Base-by-base conservation (phyloP, 1,139 yeast genomes). In the Sugiyamaella novakii region DNA sequence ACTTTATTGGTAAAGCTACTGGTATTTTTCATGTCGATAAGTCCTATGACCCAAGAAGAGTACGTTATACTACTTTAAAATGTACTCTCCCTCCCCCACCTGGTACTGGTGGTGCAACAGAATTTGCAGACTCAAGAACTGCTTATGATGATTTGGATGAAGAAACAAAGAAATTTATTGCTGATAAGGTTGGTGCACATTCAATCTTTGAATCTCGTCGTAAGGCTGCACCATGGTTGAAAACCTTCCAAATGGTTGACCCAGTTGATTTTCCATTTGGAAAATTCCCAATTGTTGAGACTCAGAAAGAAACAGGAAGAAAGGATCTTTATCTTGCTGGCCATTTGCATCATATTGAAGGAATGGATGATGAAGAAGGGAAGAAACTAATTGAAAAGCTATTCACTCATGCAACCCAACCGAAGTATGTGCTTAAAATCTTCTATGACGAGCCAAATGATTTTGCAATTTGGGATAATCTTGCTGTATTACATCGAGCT, bases 1-100 rank as follows among this genome's bases (percentile, higher is more conserved):
- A 47, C 28, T 47, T 41, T 24, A 38, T 47, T 35, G 46, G 43
- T 10, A 47, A 47, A 25, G 50, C 50, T n/a, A 47, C 50, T 12
- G 50, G 47, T 6, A 37, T 47, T n/a, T 47, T 47, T 42, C 50
- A 47, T 36, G 50, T 47, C 7, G 50, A 47, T 22, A 41, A 43
- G 19, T 43, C 50, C 5, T 41, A 41, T 24, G 39, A 41, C 22
- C 47, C 50, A 7, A 21, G 50, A 47, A 27, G 50, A 35, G 46
- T 47, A 6, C 46, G 50, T 14, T 47, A 41, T 14, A 47, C 50
- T 1, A 47, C 47, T 14, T 22, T 41, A 18, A 47, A 47, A 21
- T 36, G 43, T 15, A 39, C 42, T 3, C 36, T 37, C 8, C 43
- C 42, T 1, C 33, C 39, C 5, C 50, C 50, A 5, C 27, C 35